These are phyloP conservation scores for Colletotrichum spinosum DNA, from an alignment of 2,329 filamentous ascomycete species.

Conservation along the genomic window DNA sequence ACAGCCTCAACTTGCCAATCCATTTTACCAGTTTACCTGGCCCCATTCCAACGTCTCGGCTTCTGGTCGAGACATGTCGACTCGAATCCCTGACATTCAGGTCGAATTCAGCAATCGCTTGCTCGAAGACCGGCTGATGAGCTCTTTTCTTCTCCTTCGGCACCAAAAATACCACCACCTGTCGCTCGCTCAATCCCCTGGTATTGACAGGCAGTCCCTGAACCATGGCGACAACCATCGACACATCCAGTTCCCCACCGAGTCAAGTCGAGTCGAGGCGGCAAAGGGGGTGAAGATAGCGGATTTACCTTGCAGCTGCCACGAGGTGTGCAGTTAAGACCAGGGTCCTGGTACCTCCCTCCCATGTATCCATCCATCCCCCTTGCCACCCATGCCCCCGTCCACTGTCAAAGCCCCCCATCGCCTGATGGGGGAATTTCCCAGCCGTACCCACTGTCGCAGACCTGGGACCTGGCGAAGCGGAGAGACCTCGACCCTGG, in stretches of 20 bases:
- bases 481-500: slow-evolving; percentile 39
- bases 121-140: background rate
- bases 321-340: slow-evolving; percentile 37
- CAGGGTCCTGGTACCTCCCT: slow-evolving; percentile 36
- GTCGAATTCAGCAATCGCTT: slow-evolving; percentile 5
- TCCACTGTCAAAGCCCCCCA: slow-evolving; percentile 40
- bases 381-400: slow-evolving; percentile 36
- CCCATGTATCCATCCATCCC: slow-evolving; percentile 30
- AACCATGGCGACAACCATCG: background rate
- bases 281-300: slow-evolving; percentile 32
- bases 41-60: background rate
- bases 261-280: background rate
- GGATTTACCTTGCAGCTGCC: slow-evolving; percentile 37
- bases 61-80: slow-evolving; percentile 1
- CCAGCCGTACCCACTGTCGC: slow-evolving; percentile 37
- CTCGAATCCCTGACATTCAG: slow-evolving; percentile 6
- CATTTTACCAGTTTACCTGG: background rate
- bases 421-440: slow-evolving; percentile 39
- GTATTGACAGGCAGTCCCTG: slow-evolving; percentile 9
- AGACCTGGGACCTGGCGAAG: slow-evolving; percentile 38
- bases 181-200: slow-evolving; percentile 4
- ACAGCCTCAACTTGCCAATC: slow-evolving; percentile 4
- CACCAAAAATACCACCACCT: background rate
- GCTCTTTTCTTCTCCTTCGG: slow-evolving; percentile 10
- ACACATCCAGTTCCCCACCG: slow-evolving; percentile 5